Percentiles rank a stretch among this genome's conserved stretches.
phyloP scores from a whole-genome alignment of 1,284 basidiomycete species.

The Xanthoconium separans region DNA sequence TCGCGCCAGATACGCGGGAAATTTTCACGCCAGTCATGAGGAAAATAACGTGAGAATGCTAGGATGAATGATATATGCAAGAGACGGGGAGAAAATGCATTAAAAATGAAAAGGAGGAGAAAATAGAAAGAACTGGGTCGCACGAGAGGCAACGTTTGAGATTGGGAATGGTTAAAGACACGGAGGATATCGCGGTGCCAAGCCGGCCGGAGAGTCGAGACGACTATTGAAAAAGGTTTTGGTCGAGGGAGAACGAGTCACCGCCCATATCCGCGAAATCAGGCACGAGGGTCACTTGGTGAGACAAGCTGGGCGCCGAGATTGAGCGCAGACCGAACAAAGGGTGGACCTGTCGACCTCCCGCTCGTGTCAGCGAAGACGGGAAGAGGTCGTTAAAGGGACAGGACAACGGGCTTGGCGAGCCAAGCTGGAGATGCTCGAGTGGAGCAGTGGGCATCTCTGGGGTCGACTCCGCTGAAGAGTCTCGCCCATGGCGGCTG shows the following conservation, averaged over 20 bases:
- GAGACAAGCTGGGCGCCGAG: conserved; percentile 30
- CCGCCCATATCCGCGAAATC: conserved; percentile 51
- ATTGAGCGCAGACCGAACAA: conserved; percentile 35
- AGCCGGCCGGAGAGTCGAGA: neutral
- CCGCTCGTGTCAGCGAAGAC: conserved; percentile 21
- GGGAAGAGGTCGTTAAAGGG: conserved; percentile 27
- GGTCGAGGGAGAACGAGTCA: conserved; percentile 44
- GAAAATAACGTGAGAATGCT: conserved; percentile 20
- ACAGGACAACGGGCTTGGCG: conserved; percentile 34
- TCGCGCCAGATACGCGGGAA: conserved; percentile 12
- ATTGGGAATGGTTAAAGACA: neutral
- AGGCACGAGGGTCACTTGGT: conserved; percentile 12
- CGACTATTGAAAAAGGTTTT: conserved; percentile 45
- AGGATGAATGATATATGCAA: conserved; percentile 38
- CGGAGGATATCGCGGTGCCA: conserved; percentile 8
- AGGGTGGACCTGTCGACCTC: conserved; percentile 14
- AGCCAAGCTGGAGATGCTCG: conserved; percentile 40
- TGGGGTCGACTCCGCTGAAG: conserved; percentile 57
- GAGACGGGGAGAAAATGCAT: conserved; percentile 30
- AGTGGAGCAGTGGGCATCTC: conserved; percentile 43
- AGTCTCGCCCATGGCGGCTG: conserved; percentile 42
- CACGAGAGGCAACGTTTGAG: conserved; percentile 6
- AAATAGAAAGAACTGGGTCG: conserved; percentile 12
- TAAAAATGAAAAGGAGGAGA: conserved; percentile 18
- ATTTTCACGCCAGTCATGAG: conserved; percentile 20